Evolutionary conservation across 352 stramenopile species (phyloP).

Genomic region (Albugo candida): DNA sequence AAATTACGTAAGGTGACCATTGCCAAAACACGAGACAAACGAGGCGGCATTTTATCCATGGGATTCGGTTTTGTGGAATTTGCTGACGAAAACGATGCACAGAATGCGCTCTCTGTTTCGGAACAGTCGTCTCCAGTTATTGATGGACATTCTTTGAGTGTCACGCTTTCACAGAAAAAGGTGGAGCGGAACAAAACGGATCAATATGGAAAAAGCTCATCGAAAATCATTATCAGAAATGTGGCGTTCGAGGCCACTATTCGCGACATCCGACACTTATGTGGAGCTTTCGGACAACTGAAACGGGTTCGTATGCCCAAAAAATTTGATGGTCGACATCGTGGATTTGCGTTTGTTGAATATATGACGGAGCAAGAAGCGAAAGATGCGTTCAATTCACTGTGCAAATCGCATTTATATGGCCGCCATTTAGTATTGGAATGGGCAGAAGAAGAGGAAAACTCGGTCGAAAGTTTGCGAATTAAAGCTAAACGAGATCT

Average conservation of each 20-base stretch:
- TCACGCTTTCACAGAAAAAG: slow-evolving; percentile 88
- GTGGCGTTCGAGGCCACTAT: slow-evolving; percentile 96
- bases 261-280: slow-evolving; percentile 93
- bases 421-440: slow-evolving; percentile 97
- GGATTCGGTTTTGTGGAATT: slow-evolving; percentile 99
- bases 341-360: slow-evolving; percentile 97
- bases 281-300: slow-evolving; percentile 92
- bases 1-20: slow-evolving; percentile 77
- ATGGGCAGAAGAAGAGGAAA: slow-evolving; percentile 84
- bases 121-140: slow-evolving; percentile 69
- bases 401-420: slow-evolving; percentile 95
- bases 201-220: slow-evolving; percentile 12
- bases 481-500: slow-evolving; percentile 53
- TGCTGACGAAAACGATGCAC: slow-evolving; percentile 60
- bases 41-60: slow-evolving; percentile 79
- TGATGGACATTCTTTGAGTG: slow-evolving; percentile 88
- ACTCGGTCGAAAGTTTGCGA: slow-evolving; percentile 56
- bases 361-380: slow-evolving; percentile 94
- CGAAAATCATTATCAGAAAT: slow-evolving; percentile 98
- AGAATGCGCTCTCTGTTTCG: slow-evolving; percentile 45
- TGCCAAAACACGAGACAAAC: slow-evolving; percentile 48
- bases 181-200: slow-evolving; percentile 19
- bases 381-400: slow-evolving; percentile 75
- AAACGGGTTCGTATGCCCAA: slow-evolving; percentile 96
- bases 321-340: slow-evolving; percentile 95